Evolutionary conservation across 169 alveolate genomes (phyloP), one percentile per base, ranked within the genome.

Genomic region (Ichthyophthirius multifiliis): DNA sequence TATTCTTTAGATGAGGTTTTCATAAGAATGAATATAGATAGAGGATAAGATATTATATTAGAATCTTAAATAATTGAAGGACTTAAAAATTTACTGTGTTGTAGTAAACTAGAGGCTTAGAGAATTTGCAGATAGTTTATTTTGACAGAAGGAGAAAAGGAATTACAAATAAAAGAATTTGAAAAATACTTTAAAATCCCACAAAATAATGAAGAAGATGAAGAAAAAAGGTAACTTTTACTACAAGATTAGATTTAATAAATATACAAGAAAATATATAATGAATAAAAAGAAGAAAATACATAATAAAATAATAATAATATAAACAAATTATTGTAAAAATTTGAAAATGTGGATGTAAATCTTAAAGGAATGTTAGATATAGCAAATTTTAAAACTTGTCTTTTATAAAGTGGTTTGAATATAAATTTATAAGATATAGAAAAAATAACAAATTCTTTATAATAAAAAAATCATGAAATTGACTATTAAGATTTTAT

Each of bases 391-490:
- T 78, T 78, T 44, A 78, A 43, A 18, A 78, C 76, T 43, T 74
- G 67, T 15, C 35, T 78, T 12, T 30, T 78, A 65, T 62, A 78
- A 23, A 31, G 84, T 12, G 7, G 44, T 30, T 65, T 78, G 46
- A 78, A 74, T 18, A 32, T 78, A 16, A 78, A 44, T 43, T 44
- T 64, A 5, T 65, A 78, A 78, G 84, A 78, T 27, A 78, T 78
- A 4, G 73, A 78, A 31, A 79, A 65, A 67, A 35, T 67, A 7
- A 46, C 41, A 37, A 9, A 76, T 23, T 67, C 39, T 16, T 32
- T 67, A 3, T 67, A 75, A 5, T 67, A 79, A 48, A 20, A 23
- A 35, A 18, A 35, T 20, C 32, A 47, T 18, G 63, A 41, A 1
- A 73, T 71, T 73, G 76, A 81, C 35, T 81, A 81, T 31, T 44